Percentiles rank a stretch among this genome's conserved stretches.
Evolutionary conservation across 768 basidiomycete genomes (phyloP).

Genomic region (Cytidiella melzeri): DNA sequence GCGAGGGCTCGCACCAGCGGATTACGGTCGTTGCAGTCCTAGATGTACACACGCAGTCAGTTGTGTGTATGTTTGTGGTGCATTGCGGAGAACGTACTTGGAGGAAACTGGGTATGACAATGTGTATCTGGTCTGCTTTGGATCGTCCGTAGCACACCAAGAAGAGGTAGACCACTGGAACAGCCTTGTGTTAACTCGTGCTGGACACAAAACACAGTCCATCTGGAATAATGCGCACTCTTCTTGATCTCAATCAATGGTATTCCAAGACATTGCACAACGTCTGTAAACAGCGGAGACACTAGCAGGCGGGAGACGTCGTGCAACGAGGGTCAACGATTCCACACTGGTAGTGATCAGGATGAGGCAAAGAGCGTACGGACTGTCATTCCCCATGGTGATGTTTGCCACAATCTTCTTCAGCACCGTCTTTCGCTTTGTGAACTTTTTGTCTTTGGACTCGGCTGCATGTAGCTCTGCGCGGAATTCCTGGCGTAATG

Average conservation of each 20-base stretch:
- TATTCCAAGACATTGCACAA: constrained; percentile 91
- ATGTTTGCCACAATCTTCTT: constrained; percentile 99
- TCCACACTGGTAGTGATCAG: no score
- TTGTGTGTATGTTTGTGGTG: constrained; percentile 8
- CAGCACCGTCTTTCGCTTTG: constrained; percentile 87
- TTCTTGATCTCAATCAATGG: constrained; percentile 98
- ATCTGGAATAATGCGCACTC: constrained; percentile 67
- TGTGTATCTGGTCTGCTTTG: constrained; percentile 88
- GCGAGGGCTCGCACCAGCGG: constrained; percentile 95
- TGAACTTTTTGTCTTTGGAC: constrained; percentile 93
- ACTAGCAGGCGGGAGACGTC: no score
- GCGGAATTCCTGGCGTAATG: constrained; percentile 65
- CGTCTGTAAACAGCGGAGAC: constrained; percentile 93
- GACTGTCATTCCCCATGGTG: constrained; percentile 99
- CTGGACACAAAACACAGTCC: background rate
- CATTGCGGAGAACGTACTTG: constrained; percentile 45
- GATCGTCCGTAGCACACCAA: constrained; percentile 94
- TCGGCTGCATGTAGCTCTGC: constrained; percentile 88
- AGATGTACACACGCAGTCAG: constrained; percentile 11
- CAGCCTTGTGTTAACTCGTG: background rate
- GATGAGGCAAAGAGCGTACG: constrained; percentile 32
- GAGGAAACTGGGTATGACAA: constrained; percentile 87
- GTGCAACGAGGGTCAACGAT: no score
- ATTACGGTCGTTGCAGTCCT: constrained; percentile 96
- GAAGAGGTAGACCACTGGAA: constrained; percentile 92